Percentiles rank a stretch among this genome's conserved stretches.
Conservation (phyloP, 225 moss, liverwort and hornwort genomes). For the Marchantia paleacea region DNA sequence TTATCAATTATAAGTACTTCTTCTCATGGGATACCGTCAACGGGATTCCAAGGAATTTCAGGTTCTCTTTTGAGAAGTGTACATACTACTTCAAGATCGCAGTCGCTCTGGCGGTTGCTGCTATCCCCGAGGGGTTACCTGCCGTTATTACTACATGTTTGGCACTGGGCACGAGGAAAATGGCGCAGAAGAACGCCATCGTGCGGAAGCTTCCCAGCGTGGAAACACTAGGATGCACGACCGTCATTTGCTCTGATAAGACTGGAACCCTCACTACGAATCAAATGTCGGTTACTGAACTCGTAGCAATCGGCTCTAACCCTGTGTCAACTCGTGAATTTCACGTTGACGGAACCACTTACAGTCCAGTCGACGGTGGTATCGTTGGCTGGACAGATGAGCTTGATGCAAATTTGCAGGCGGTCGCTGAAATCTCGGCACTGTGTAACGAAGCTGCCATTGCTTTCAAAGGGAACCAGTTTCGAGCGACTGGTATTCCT, state of each 20-base stretch:
- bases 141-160: conserved; percentile 95
- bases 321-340: conserved; percentile 60
- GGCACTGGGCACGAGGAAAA: conserved; percentile 86
- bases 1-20: conserved; percentile 97
- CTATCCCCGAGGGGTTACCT: conserved; percentile 92
- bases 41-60: conserved; percentile 60
- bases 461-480: conserved; percentile 58
- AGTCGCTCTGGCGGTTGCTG: conserved; percentile 91
- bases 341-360: conserved; percentile 91
- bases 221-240: conserved; percentile 92
- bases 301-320: conserved; percentile 68
- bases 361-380: conserved; percentile 65
- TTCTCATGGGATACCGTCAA: conserved; percentile 72
- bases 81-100: conserved; percentile 99
- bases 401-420: conserved; percentile 69
- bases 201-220: conserved; percentile 94
- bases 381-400: conserved; percentile 53
- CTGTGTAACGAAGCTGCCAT: conserved; percentile 93
- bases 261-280: conserved; percentile 94
- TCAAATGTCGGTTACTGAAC: conserved; percentile 92
- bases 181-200: conserved; percentile 97
- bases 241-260: conserved; percentile 96
- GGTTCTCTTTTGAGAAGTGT: conserved; percentile 87
- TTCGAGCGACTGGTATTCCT: conserved; percentile 80
- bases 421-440: conserved; percentile 69